Conservation (phyloP, 352 stramenopile species). For the Globisporangium splendens region DNA sequence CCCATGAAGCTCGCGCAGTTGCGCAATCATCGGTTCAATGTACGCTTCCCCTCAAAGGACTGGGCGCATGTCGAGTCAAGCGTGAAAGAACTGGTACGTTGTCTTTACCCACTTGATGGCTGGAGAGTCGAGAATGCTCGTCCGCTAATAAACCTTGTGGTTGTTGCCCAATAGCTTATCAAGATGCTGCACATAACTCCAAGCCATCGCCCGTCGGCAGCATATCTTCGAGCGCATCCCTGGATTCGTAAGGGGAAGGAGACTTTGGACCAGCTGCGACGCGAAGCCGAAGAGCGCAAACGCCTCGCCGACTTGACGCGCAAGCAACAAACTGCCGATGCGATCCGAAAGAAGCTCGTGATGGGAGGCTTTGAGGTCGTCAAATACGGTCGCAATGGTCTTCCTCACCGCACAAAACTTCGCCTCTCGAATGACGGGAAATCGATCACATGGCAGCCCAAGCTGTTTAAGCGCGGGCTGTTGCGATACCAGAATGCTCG, state of each 20-base stretch:
- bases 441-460: slow-evolving; percentile 71
- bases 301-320: slow-evolving; percentile 48
- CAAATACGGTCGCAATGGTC: slow-evolving; percentile 78
- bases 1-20: slow-evolving; percentile 86
- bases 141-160: not conserved
- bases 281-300: slow-evolving; percentile 41
- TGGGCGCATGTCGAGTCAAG: slow-evolving; percentile 55
- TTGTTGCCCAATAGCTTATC: slow-evolving; percentile 31
- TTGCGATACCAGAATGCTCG: slow-evolving; percentile 72
- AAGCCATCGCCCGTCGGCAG: slow-evolving; percentile 52
- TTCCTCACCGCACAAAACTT: slow-evolving; percentile 74
- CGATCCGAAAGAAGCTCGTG: slow-evolving; percentile 65
- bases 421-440: slow-evolving; percentile 66
- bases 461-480: slow-evolving; percentile 67
- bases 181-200: slow-evolving; percentile 77
- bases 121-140: not conserved
- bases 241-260: slow-evolving; percentile 59
- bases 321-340: slow-evolving; percentile 58
- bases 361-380: slow-evolving; percentile 70
- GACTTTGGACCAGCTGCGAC: slow-evolving; percentile 39
- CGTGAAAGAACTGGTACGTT: slow-evolving; percentile 60
- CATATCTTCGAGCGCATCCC: slow-evolving; percentile 48
- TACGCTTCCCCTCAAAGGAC: slow-evolving; percentile 80
- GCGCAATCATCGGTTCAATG: slow-evolving; percentile 77
- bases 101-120: not conserved